These are phyloP conservation scores for Trichoderma oligosporum DNA, from an alignment of 2,329 filamentous ascomycete species.

Conservation along the genomic window DNA sequence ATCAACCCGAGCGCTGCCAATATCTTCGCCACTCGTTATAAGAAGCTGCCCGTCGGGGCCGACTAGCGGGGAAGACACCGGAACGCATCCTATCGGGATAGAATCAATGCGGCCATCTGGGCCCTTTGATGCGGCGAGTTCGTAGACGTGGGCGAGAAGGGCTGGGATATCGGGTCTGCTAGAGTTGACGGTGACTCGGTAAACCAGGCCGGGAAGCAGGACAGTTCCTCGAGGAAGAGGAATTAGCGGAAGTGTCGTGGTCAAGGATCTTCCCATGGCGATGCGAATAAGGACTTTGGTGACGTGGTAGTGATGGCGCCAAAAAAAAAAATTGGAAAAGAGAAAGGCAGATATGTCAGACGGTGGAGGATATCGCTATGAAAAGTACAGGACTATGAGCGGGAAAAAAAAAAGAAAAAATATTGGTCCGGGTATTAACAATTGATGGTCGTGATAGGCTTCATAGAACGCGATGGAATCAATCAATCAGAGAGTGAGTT, in stretches of 20 bases:
- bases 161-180: constrained; percentile 83
- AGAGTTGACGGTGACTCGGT: constrained; percentile 76
- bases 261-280: constrained; percentile 41
- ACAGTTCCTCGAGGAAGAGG: constrained; percentile 77
- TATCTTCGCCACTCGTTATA: constrained; percentile 60
- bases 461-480: constrained; percentile 7
- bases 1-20: constrained; percentile 40
- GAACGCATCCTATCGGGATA: constrained; percentile 83
- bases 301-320: neutral
- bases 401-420: neutral
- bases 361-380: neutral
- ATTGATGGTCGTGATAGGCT: constrained; percentile 4
- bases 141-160: constrained; percentile 80
- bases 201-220: constrained; percentile 78
- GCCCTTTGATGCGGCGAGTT: constrained; percentile 65
- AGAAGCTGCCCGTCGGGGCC: constrained; percentile 71
- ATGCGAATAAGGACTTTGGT: constrained; percentile 1
- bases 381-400: neutral
- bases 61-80: constrained; percentile 71
- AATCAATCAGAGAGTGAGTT: neutral
- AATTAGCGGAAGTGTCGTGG: constrained; percentile 66
- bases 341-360: neutral
- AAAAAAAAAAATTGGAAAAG: neutral
- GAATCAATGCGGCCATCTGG: constrained; percentile 59
- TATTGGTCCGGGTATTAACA: constrained; percentile 1